Conservation (phyloP, 345 rosid genomes). For the Raphanus raphanistrum region DNA sequence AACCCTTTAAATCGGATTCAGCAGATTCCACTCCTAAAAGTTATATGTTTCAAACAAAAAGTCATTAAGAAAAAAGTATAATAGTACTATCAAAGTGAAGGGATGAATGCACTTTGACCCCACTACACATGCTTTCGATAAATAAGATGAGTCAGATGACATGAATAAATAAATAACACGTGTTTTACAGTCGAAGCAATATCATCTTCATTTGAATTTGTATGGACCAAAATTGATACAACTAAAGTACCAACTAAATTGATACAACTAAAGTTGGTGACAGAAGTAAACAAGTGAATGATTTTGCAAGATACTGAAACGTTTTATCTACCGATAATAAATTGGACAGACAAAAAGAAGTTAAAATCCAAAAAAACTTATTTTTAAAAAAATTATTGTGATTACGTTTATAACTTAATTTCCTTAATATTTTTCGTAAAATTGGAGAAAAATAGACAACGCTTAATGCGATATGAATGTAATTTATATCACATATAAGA, state of each 20-base stretch:
- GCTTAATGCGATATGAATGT: not conserved
- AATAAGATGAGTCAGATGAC: not conserved
- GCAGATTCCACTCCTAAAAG: constrained; percentile 81
- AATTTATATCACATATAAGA: not conserved
- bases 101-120: constrained; percentile 12
- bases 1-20: constrained; percentile 85
- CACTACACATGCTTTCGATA: constrained; percentile 6
- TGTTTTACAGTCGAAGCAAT: constrained; percentile 30
- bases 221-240: constrained; percentile 26
- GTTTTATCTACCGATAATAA: constrained; percentile 29
- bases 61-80: not conserved
- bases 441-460: not conserved
- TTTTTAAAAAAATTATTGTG: not conserved
- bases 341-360: not conserved
- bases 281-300: constrained; percentile 9
- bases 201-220: constrained; percentile 23
- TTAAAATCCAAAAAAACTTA: not conserved
- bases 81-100: constrained; percentile 9
- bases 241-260: constrained; percentile 5
- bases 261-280: constrained; percentile 22
- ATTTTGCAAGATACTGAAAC: constrained; percentile 27
- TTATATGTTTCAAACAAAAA: not conserved
- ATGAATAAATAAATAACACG: not conserved
- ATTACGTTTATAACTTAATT: constrained; percentile 1
- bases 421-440: not conserved